phyloP scores from a whole-genome alignment of 2,329 filamentous ascomycete genomes.

The Exophiala oligosperma region DNA sequence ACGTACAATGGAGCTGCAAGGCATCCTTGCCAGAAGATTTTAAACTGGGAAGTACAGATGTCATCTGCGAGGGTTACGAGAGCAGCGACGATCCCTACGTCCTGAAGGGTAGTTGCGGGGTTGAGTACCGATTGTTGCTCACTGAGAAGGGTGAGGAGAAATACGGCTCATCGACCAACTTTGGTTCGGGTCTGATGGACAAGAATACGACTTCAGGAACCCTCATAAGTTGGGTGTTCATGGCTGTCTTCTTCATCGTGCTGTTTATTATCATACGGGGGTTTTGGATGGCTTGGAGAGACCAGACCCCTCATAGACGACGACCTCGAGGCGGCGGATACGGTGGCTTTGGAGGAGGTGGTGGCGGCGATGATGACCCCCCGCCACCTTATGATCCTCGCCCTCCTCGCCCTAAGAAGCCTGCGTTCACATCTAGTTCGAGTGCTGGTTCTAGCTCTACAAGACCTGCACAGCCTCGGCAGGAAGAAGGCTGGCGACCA shows the following conservation, averaged over 20 bases:
- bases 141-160: conserved; percentile 73
- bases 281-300: conserved; percentile 32
- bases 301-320: conserved; percentile 2
- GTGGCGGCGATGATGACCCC: conserved; percentile 40
- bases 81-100: conserved; percentile 76
- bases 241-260: conserved; percentile 33
- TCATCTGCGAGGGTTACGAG: conserved; percentile 87
- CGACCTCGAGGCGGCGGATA: neutral
- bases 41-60: conserved; percentile 82
- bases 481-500: conserved; percentile 41
- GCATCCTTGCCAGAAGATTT: conserved; percentile 62
- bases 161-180: conserved; percentile 55
- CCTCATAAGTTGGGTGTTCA: conserved; percentile 36
- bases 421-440: conserved; percentile 28
- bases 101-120: conserved; percentile 88
- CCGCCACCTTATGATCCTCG: conserved; percentile 41
- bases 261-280: conserved; percentile 32
- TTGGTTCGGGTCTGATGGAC: conserved; percentile 29
- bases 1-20: conserved; percentile 91
- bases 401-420: conserved; percentile 41
- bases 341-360: conserved; percentile 29
- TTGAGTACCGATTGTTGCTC: conserved; percentile 79
- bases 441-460: conserved; percentile 10
- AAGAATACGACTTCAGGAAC: conserved; percentile 5
- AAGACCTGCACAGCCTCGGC: neutral